These are phyloP conservation scores for Coprinopsis sp. DNA, from an alignment of 768 basidiomycete genomes.

Conservation along the genomic window DNA sequence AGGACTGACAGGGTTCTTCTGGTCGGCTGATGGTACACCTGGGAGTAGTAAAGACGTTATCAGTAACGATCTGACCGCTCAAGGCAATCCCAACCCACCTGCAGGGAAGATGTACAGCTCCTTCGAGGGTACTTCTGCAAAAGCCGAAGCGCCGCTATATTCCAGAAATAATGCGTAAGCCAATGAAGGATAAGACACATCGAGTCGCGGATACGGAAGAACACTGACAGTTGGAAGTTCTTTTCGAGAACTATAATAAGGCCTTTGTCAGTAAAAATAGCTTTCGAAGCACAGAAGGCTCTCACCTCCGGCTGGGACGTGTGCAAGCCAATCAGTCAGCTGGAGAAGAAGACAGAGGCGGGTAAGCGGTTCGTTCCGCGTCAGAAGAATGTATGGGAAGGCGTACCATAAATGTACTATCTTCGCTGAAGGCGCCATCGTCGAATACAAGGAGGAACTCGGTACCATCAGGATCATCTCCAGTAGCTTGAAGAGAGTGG, in stretches of 20 bases:
- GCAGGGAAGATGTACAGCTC: slow-evolving; percentile 53
- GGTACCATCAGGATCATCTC: slow-evolving; percentile 38
- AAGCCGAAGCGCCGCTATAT: slow-evolving; percentile 30
- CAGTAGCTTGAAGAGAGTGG: slow-evolving; percentile 50
- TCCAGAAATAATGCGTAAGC: too few relatives aligned
- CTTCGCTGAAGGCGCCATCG: slow-evolving; percentile 47
- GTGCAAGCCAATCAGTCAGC: slow-evolving; percentile 53
- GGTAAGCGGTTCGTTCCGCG: neutral
- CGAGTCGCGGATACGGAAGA: neutral
- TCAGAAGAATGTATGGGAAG: neutral
- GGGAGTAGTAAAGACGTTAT: slow-evolving; percentile 29
- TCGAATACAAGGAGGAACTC: slow-evolving; percentile 56
- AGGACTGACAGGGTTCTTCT: slow-evolving; percentile 31
- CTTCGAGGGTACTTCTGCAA: slow-evolving; percentile 38
- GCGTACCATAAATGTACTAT: slow-evolving; percentile 45
- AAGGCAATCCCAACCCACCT: too few relatives aligned
- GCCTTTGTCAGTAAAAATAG: neutral
- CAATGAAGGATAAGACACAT: too few relatives aligned
- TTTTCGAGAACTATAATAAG: slow-evolving; percentile 39
- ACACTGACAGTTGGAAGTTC: slow-evolving; percentile 40
- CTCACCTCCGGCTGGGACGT: slow-evolving; percentile 46
- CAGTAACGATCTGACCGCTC: too few relatives aligned
- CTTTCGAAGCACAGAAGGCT: neutral
- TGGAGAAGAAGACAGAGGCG: slow-evolving; percentile 10
- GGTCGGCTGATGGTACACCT: slow-evolving; percentile 21